These are phyloP conservation scores for Jimgerdemannia flammicorona DNA, from an alignment of 192 early-diverging fungal genomes.

Conservation along the genomic window DNA sequence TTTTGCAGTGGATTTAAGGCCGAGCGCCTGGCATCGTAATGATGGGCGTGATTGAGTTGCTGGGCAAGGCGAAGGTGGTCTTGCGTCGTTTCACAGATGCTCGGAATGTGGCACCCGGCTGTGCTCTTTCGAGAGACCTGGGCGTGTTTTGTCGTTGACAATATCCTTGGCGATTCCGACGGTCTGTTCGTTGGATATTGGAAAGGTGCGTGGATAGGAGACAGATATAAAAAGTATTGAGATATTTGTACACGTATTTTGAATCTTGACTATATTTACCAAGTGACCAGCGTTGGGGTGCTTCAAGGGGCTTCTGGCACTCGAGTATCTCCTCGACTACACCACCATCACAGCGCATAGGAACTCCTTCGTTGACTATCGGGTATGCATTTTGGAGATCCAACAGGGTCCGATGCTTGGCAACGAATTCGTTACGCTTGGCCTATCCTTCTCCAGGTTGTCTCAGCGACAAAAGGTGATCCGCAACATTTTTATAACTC, in stretches of 20 bases:
- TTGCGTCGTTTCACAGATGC: slow-evolving; percentile 25
- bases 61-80: slow-evolving; percentile 49
- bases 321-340: slow-evolving; percentile 85
- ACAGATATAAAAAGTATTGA: neutral
- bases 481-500: slow-evolving; percentile 24
- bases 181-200: neutral
- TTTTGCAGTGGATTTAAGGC: neutral
- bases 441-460: slow-evolving; percentile 24
- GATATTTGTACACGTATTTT: neutral
- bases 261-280: neutral
- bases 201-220: neutral
- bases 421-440: slow-evolving; percentile 33
- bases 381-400: slow-evolving; percentile 41
- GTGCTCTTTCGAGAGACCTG: slow-evolving; percentile 20
- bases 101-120: slow-evolving; percentile 3
- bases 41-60: slow-evolving; percentile 61
- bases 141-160: slow-evolving; percentile 15
- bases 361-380: slow-evolving; percentile 38
- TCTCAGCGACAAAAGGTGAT: slow-evolving; percentile 19
- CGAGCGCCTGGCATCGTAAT: slow-evolving; percentile 41
- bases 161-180: slow-evolving; percentile 31
- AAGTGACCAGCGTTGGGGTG: slow-evolving; percentile 17
- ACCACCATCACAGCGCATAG: slow-evolving; percentile 37
- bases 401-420: slow-evolving; percentile 39
- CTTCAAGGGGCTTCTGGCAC: slow-evolving; percentile 62